Base-by-base conservation (phyloP, 73 alveolate species). In the Blepharisma stoltei region DNA sequence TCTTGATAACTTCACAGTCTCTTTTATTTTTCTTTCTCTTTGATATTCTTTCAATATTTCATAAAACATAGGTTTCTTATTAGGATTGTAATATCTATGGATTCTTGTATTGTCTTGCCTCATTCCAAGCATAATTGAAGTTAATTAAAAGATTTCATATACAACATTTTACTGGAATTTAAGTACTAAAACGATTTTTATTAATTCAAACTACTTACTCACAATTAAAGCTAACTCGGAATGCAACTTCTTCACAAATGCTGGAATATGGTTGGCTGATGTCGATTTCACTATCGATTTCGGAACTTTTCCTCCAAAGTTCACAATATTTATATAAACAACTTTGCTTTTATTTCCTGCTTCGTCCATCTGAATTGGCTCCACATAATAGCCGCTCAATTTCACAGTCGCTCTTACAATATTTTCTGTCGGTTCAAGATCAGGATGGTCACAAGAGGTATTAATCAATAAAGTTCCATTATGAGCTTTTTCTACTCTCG, bases 321-420 rank as follows among this genome's bases (percentile, higher is more conserved):
- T 25, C 23, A n/a, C 73, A 18, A 60, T 18, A 20, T n/a, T 60
- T 18, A 18, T 14, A n/a, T 38, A n/a, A n/a, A 60, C 45, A 18
- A 60, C 45, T 14, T 60, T 14, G 23, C 73, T 20, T 25, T 25
- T 60, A 9, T 25, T 25, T 20, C 23, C 46, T 8, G 14, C 23
- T 60, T 60, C 73, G 46, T 60, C 73, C 18, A 14, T 60, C 18
- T 14, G 49, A 14, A 25, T 9, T 14, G 73, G 73, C 5, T 60
- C 73, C 6, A 60, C 46, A 25, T 60, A 60, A 60, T 60, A 60
- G 48, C 73, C 73, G 2, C 46, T 9, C 11, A 60, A n/a, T 18
- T 60, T 38, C 2, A 60, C 73, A 60, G 14, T 60, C 38, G 73
- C 73, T 60, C 73, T 60, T 1, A 60, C 73, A 20, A 60, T 1